Conservation (phyloP, 192 early-diverging fungal species). For the Gigaspora rosea region DNA sequence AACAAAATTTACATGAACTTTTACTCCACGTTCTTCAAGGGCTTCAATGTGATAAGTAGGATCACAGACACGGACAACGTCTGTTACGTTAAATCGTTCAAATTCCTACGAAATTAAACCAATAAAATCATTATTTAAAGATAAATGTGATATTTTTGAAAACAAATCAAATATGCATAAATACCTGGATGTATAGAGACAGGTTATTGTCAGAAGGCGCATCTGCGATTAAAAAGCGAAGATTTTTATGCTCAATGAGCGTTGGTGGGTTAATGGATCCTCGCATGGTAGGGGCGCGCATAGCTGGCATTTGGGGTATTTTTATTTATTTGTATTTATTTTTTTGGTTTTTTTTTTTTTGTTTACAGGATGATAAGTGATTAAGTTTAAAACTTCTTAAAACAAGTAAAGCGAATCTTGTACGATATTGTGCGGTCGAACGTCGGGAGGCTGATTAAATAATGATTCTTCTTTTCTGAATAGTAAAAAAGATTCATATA, state of each 20-base stretch:
- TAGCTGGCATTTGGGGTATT: not conserved
- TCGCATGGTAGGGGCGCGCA: not conserved
- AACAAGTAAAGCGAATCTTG: no score
- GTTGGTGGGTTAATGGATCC: constrained; percentile 57
- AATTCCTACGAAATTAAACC: constrained; percentile 61
- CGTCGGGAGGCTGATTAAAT: no score
- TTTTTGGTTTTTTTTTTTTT: no score
- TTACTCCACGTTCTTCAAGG: constrained; percentile 58
- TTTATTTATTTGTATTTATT: no score
- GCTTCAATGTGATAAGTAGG: constrained; percentile 71
- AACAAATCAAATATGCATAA: not conserved
- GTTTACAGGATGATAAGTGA: no score
- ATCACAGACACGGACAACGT: constrained; percentile 85
- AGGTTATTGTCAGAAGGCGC: constrained; percentile 73
- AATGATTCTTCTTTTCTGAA: no score
- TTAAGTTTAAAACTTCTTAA: no score
- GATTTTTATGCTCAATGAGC: constrained; percentile 65
- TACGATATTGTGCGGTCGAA: no score
- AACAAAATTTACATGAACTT: constrained; percentile 58
- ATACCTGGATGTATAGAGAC: constrained; percentile 65
- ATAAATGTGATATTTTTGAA: not conserved
- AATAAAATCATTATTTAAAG: not conserved
- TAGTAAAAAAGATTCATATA: no score
- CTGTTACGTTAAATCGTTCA: constrained; percentile 60
- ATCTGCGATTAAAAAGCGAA: constrained; percentile 79